phyloP scores from a whole-genome alignment of 768 basidiomycete genomes.

The Serendipita vermifera region DNA sequence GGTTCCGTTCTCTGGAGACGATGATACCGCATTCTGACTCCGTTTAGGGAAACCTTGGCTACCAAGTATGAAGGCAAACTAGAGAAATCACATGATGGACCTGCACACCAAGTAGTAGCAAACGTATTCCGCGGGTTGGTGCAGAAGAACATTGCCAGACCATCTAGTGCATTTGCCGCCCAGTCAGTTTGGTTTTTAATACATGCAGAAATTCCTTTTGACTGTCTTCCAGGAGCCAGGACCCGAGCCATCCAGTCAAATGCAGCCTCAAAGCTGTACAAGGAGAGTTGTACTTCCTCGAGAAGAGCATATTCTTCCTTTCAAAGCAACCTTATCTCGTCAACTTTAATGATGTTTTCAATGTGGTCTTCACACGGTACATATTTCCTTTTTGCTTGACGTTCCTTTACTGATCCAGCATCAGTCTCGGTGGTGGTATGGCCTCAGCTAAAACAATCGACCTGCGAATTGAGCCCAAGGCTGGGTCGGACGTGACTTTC shows the following conservation, averaged over 20 bases:
- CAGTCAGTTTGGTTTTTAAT: not conserved
- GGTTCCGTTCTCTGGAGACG: conserved; percentile 22
- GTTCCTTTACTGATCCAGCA: not conserved
- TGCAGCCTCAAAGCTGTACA: conserved; percentile 94
- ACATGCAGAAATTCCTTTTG: not conserved
- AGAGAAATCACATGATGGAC: conserved; percentile 88
- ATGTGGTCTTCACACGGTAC: conserved; percentile 74
- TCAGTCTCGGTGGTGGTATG: conserved; percentile 71
- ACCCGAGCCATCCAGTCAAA: conserved; percentile 86
- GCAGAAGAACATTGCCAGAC: conserved; percentile 81
- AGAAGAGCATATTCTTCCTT: conserved; percentile 96
- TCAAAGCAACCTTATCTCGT: conserved; percentile 89
- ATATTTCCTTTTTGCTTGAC: conserved; percentile 11
- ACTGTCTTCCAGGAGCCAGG: conserved; percentile 32
- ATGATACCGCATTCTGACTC: not conserved
- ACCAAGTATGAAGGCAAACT: conserved; percentile 60
- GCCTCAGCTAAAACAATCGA: conserved; percentile 89
- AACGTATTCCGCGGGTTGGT: conserved; percentile 84
- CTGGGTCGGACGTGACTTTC: conserved; percentile 76
- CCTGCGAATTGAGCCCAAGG: conserved; percentile 75
- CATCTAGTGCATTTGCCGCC: conserved; percentile 5
- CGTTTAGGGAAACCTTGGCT: conserved; percentile 52
- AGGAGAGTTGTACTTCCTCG: conserved; percentile 95
- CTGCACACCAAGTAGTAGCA: conserved; percentile 90
- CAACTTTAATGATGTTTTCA: conserved; percentile 79